phyloP scores from a whole-genome alignment of 805 yeast genomes.

The Zygotorulaspora sp. region DNA sequence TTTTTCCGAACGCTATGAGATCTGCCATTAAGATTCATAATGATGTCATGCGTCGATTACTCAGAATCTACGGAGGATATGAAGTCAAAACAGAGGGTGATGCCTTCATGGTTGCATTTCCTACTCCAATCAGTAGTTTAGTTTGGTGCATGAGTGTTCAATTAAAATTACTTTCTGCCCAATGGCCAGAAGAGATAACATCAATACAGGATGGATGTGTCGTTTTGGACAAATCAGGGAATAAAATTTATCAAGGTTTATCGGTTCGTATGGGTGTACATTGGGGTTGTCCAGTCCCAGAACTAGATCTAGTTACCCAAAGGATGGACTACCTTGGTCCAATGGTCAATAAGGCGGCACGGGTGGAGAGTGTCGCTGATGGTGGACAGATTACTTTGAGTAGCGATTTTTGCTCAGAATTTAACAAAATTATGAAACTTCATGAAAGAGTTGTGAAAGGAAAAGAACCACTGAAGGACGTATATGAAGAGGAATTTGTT shows the following conservation, averaged over 20 bases:
- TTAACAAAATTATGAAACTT: conserved; percentile 49
- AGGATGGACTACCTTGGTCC: conserved; percentile 99
- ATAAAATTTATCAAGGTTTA: conserved; percentile 73
- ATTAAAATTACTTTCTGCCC: conserved; percentile 71
- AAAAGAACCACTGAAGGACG: conserved; percentile 35
- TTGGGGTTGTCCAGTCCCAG: conserved; percentile 98
- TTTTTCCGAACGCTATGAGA: conserved; percentile 89
- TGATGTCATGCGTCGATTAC: conserved; percentile 86
- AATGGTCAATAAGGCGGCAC: conserved; percentile 91
- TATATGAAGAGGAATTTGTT: conserved; percentile 42
- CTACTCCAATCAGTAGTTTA: conserved; percentile 83
- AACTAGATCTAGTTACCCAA: conserved; percentile 86
- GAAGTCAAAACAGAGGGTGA: conserved; percentile 99
- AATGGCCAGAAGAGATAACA: conserved; percentile 93
- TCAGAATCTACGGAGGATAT: conserved; percentile 91
- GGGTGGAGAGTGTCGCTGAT: conserved; percentile 91
- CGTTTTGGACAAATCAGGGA: conserved; percentile 56
- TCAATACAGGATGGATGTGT: conserved; percentile 81
- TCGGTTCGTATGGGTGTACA: conserved; percentile 98
- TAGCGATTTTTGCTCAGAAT: conserved; percentile 72
- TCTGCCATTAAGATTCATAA: conserved; percentile 95
- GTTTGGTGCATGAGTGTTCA: conserved; percentile 95
- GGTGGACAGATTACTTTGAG: conserved; percentile 97
- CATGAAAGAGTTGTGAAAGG: conserved; percentile 33
- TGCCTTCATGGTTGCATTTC: conserved; percentile 96